Evolutionary conservation across 495 filamentous ascomycete genomes (phyloP), one percentile per base, ranked within the genome.

Genomic region (Penicillium ucsense): DNA sequence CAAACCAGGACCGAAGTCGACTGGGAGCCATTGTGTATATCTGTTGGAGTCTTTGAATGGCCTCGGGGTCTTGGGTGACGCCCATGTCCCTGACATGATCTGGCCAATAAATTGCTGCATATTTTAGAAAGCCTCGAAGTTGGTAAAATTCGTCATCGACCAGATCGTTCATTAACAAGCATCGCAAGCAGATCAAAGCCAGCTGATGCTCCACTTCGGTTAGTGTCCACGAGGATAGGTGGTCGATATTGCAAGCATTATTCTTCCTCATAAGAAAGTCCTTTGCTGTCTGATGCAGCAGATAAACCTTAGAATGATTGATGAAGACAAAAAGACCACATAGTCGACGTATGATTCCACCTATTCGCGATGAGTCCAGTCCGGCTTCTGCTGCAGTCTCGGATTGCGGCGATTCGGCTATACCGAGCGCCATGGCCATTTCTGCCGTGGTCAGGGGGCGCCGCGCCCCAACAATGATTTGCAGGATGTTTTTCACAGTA

Each of bases 251-350:
- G 9, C 12, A 34, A 11, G 38, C 37, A 47, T n/a, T 46, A 29
- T 28, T 43, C 40, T 57, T 43, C 8, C 30, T 20, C 1, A 55
- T 31, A 32, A 65, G 44, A 49, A 61, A 68, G 28, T 68, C 63
- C 11, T 53, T 62, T 0, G 55, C 65, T 31, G 61, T 66, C 43
- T 68, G 57, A 48, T 68, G 61, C 12, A 66, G 56, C 0, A 66
- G 55, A 47, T 65, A 69, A 11, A 74, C 50, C 28, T 55, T 60
- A 5, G 56, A 61, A 39, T 67, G 56, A n/a, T 63, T 57, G 2
- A 70, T 52, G 20, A 57, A 57, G 3, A 76, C 51, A 38, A 76
- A 70, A 8, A 65, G 57, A 3, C 69, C 63, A 41, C 67, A 73
- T 9, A 70, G 30, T 11, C 50, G 46, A 34, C 62, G 65, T 3